Conservation (phyloP, 2,329 filamentous ascomycete genomes). For the Penicillium sp. region DNA sequence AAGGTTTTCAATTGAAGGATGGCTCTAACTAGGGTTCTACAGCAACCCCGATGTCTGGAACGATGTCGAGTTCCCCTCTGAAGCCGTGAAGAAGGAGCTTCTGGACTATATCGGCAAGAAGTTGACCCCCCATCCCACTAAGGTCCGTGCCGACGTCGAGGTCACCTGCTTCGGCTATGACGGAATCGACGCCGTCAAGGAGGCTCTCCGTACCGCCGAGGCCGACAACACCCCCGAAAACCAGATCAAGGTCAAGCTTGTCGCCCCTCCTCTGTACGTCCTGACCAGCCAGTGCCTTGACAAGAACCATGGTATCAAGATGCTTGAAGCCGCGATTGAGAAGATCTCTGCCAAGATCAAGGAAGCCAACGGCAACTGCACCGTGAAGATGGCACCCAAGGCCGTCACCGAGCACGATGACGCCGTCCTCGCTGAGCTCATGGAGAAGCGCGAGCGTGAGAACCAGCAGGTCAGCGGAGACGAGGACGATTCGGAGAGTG, state of each 20-base stretch:
- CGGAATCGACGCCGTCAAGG: conserved; percentile 97
- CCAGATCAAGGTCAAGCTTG: conserved; percentile 96
- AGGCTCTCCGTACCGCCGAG: conserved; percentile 85
- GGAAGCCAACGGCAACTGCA: conserved; percentile 71
- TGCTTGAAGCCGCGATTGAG: conserved; percentile 83
- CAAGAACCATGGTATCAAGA: conserved; percentile 79
- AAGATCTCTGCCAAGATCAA: conserved; percentile 81
- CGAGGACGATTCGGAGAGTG: conserved; percentile 92
- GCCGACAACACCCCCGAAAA: conserved; percentile 86
- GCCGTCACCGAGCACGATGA: conserved; percentile 98
- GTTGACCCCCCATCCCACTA: conserved; percentile 95
- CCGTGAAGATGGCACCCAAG: conserved; percentile 98
- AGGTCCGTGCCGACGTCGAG: conserved; percentile 96
- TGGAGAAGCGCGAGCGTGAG: conserved; percentile 98
- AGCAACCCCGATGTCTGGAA: conserved; percentile 96
- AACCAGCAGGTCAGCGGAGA: conserved; percentile 98
- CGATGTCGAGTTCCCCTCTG: conserved; percentile 83
- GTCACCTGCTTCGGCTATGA: conserved; percentile 95
- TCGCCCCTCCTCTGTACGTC: conserved; percentile 96
- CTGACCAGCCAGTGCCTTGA: conserved; percentile 93
- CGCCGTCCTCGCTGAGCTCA: conserved; percentile 91
- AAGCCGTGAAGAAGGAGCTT: conserved; percentile 82
- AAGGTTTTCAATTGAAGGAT: background rate
- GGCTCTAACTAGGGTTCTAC: conserved; percentile 13
- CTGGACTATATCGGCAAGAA: conserved; percentile 96